Evolutionary conservation across 2,329 filamentous ascomycete genomes (phyloP), one percentile per base, ranked within the genome.

Genomic region (Sclerotinia minor): DNA sequence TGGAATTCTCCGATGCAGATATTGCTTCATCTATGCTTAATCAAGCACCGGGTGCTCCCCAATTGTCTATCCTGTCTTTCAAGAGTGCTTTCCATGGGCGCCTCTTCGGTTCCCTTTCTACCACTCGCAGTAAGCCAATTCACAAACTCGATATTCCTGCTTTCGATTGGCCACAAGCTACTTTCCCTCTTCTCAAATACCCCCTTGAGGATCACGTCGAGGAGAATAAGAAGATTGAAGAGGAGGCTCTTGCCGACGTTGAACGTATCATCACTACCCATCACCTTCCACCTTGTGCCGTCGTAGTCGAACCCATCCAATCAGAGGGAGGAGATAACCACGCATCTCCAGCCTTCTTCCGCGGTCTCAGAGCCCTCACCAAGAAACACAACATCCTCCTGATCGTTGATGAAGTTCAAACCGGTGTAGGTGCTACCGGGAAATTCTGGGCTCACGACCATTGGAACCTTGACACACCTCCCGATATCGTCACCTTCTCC

Each of bases 371-470:
- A 64, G 86, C 86, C 47, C 82, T 94, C 69, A 93, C 91, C 45
- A 84, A 87, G 75, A 88, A 87, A 76, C 84, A 90, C 79, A 82
- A 87, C 69, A 84, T 92, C 47, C 84, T 92, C 71, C 81, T 94
- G 78, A 94, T 94, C 74, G 91, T 92, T 67, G 91, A 94, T 76
- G 91, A 94, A 79, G 91, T 94, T 45, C 91, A 94, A 79, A 94
- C 91, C 24, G 91, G 90, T 76, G 87, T 94, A 63, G 91, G 91
- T 75, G 91, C 91, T n/a, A 94, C 91, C 0, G 91, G 91, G 69
- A 92, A 91, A 76, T 93, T 94, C 85, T 94, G 91, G 91, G 91
- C 90, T 19, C 91, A 94, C 78, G 90, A 93, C 73, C 91, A 94
- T 84, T 94, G 91, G 91, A 85, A 89, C 76, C 82, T 94, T 54